Conservation (phyloP, 1,284 basidiomycete genomes). For the Leccinum pachyderme region DNA sequence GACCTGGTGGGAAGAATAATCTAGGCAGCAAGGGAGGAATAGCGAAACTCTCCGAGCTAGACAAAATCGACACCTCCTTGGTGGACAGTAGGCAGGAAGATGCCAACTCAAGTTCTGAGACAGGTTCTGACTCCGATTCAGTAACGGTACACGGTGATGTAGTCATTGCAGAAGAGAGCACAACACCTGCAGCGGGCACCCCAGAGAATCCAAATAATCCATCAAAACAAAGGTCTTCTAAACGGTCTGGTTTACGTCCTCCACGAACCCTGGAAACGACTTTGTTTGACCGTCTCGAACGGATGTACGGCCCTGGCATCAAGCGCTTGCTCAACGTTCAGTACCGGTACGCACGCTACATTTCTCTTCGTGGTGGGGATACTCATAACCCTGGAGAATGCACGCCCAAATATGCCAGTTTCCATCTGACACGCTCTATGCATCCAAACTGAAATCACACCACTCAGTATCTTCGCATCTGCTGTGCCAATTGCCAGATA, state of each 20-base stretch:
- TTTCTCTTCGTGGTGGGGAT: not conserved
- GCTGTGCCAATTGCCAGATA: conserved; percentile 67
- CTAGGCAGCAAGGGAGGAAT: conserved; percentile 1
- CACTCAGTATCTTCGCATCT: conserved; percentile 69
- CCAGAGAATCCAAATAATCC: conserved; percentile 15
- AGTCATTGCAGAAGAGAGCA: conserved; percentile 20
- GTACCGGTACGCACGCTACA: conserved; percentile 62
- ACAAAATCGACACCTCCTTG: not conserved
- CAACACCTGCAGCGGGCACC: conserved; percentile 4
- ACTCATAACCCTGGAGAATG: conserved; percentile 58
- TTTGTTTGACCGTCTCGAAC: conserved; percentile 87
- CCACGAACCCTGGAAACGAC: conserved; percentile 84
- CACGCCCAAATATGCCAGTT: conserved; percentile 84
- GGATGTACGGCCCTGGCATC: conserved; percentile 79
- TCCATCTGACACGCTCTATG: conserved; percentile 83
- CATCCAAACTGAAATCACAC: conserved; percentile 69
- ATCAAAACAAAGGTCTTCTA: conserved; percentile 20
- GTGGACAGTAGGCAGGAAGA: conserved; percentile 2
- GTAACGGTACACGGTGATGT: conserved; percentile 22
- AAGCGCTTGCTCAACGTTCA: conserved; percentile 87
- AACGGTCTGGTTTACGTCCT: conserved; percentile 45
- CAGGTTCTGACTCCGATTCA: conserved; percentile 15
- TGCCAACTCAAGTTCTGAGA: conserved; percentile 8
- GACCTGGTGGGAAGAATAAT: conserved; percentile 4
- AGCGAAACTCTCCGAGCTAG: not conserved